Evolutionary conservation across 2,329 filamentous ascomycete species (phyloP).

Genomic region (Zymoseptoria pseudotritici): DNA sequence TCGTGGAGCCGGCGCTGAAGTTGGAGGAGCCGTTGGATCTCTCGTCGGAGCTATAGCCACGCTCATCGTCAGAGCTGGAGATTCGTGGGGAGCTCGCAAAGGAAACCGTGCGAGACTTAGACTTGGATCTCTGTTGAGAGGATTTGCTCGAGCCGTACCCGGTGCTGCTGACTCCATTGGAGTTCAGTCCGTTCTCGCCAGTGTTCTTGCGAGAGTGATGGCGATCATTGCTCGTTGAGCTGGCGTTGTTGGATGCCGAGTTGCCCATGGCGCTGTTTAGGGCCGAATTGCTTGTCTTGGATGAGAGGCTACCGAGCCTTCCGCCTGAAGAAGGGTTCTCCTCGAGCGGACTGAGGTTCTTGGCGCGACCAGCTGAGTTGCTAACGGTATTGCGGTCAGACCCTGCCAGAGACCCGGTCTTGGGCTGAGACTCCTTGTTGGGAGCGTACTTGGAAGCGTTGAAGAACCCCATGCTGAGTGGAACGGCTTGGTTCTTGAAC

Average conservation of each 20-base stretch:
- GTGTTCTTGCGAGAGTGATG: constrained; percentile 4
- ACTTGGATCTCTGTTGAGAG: constrained; percentile 8
- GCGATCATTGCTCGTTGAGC: not conserved
- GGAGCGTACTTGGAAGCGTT: constrained; percentile 1
- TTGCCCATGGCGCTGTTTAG: constrained; percentile 9
- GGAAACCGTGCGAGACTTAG: constrained; percentile 8
- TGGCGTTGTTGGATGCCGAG: constrained; percentile 3
- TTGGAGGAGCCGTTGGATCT: not conserved
- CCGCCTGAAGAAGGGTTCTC: constrained; percentile 5
- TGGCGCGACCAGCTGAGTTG: constrained; percentile 5
- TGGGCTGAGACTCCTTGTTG: constrained; percentile 1
- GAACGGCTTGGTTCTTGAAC: constrained; percentile 14
- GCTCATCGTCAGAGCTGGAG: constrained; percentile 13
- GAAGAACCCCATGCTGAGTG: constrained; percentile 15
- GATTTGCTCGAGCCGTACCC: constrained; percentile 12
- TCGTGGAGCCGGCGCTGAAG: not conserved
- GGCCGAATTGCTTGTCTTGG: constrained; percentile 8
- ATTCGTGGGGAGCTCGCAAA: constrained; percentile 9
- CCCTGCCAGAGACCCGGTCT: not conserved
- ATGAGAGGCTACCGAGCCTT: constrained; percentile 2
- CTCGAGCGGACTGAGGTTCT: constrained; percentile 11
- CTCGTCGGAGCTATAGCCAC: constrained; percentile 9
- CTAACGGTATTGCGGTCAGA: constrained; percentile 6
- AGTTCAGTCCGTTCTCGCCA: constrained; percentile 14
- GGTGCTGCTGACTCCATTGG: constrained; percentile 15